Conservation (phyloP, 2,329 filamentous ascomycete species). For the Penicillium olsonii region DNA sequence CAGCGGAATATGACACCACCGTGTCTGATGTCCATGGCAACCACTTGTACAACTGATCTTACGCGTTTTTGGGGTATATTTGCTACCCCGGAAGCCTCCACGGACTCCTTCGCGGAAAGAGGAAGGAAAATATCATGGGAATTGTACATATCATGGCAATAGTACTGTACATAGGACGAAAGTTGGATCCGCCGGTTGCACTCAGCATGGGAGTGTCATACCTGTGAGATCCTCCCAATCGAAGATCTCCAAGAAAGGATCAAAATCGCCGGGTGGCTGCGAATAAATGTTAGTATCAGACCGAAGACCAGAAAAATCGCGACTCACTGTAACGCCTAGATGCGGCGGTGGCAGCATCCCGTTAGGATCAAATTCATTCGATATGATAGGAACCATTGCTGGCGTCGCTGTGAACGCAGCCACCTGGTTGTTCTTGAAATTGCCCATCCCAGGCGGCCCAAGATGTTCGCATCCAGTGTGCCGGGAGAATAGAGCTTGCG, state of each 20-base stretch:
- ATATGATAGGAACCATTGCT: slow-evolving; percentile 22
- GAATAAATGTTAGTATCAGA: background rate
- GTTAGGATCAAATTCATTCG: slow-evolving; percentile 22
- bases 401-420: slow-evolving; percentile 24
- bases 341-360: slow-evolving; percentile 23
- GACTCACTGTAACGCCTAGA: slow-evolving; percentile 29
- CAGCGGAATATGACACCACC: background rate
- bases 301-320: background rate
- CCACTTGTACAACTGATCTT: background rate
- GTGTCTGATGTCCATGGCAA: background rate
- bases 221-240: slow-evolving; percentile 37
- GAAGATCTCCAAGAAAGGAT: slow-evolving; percentile 38
- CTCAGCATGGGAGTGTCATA: slow-evolving; percentile 26
- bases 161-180: background rate
- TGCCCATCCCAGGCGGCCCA: slow-evolving; percentile 31
- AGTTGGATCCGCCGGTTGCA: background rate
- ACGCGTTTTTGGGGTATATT: too few relatives aligned
- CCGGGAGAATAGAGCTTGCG: slow-evolving; percentile 37
- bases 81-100: too few relatives aligned
- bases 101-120: too few relatives aligned
- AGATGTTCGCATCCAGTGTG: slow-evolving; percentile 37
- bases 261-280: slow-evolving; percentile 31
- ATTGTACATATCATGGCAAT: too few relatives aligned
- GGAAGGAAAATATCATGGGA: too few relatives aligned
- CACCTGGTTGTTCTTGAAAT: slow-evolving; percentile 33